phyloP scores from a whole-genome alignment of 768 basidiomycete genomes.

The Russula abietina region DNA sequence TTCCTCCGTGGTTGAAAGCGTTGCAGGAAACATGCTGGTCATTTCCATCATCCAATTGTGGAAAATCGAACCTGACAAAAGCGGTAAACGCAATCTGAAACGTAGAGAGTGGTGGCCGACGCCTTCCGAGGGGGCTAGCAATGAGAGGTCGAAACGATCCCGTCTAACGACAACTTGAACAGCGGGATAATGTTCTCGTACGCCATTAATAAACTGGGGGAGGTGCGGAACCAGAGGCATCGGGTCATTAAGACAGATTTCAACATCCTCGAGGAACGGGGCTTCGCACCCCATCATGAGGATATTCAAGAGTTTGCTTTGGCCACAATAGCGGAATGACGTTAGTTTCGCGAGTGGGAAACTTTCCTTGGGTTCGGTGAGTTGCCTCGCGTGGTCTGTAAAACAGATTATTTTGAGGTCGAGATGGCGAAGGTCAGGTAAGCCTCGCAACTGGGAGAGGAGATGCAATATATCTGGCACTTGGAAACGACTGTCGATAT shows the following conservation, averaged over 20 bases:
- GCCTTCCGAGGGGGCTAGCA: not conserved
- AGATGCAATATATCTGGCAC: not conserved
- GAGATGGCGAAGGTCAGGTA: not conserved
- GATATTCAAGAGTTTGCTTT: not conserved
- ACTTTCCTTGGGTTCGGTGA: not conserved
- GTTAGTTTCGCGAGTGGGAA: not conserved
- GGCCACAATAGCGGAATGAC: not conserved
- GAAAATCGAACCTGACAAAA: too few relatives aligned
- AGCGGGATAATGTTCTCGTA: not conserved
- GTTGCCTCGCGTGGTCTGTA: too few relatives aligned
- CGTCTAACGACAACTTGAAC: not conserved
- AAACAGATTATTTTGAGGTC: not conserved
- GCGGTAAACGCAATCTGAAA: too few relatives aligned
- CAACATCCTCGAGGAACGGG: not conserved
- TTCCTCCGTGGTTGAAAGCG: too few relatives aligned
- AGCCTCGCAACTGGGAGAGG: not conserved
- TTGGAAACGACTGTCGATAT: not conserved
- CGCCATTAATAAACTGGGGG: not conserved
- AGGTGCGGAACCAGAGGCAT: not conserved
- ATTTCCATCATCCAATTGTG: too few relatives aligned
- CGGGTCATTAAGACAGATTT: rapidly evolving
- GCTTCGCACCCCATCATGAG: not conserved
- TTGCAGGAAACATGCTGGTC: too few relatives aligned
- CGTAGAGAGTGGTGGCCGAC: too few relatives aligned
- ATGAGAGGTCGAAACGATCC: not conserved